Base-by-base conservation (phyloP, 108 stramenopile genomes). In the Cylindrotheca closterium region DNA sequence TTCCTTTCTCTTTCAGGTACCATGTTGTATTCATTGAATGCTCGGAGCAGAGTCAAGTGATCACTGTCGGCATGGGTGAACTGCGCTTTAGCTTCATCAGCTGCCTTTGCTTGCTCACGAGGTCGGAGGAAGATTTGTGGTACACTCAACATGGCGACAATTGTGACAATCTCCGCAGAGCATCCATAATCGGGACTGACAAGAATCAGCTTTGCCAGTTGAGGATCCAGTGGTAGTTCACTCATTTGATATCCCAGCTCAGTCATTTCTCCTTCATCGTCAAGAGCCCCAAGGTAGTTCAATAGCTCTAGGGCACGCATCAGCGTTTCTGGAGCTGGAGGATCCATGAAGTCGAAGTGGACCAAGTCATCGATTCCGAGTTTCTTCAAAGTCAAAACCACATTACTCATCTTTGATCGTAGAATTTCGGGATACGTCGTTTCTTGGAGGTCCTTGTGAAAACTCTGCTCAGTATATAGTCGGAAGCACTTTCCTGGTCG, bases 291-390 rank as follows among this genome's bases (percentile, higher is more conserved):
- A 3, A 98, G 76, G 68, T 99, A 99, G 70, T 99, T 97, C 62
- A 99, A 73, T 28, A 94, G 81, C 70, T 99, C 99, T 67, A 99
- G 69, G 7, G 98, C 98, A 49, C 99, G 67, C 98, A 98, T 98
- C n/a, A 99, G 64, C 15, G 99, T 99, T 66, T 99, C 98, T 2
- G 98, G 97, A 1, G 99, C 98, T 4, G 99, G 99, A 51, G 99
- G 99, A 70, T 99, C 99, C 96, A 99, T 96, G 65, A 98, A 99
- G 77, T 99, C 98, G 55, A 99, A 99, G 68, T 98, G 97, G 0
- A 99, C 98, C 49, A 99, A 77, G 65, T 99, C 97, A 48, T 98
- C 95, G 64, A 99, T 98, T 18, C 96, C 97, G 2, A 99, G 73
- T 71, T 99, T 98, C 56, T 97, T 93, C 58, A 99, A 71, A 19